Evolutionary conservation across 768 basidiomycete species (phyloP).

Genomic region (Boletus bicolor): DNA sequence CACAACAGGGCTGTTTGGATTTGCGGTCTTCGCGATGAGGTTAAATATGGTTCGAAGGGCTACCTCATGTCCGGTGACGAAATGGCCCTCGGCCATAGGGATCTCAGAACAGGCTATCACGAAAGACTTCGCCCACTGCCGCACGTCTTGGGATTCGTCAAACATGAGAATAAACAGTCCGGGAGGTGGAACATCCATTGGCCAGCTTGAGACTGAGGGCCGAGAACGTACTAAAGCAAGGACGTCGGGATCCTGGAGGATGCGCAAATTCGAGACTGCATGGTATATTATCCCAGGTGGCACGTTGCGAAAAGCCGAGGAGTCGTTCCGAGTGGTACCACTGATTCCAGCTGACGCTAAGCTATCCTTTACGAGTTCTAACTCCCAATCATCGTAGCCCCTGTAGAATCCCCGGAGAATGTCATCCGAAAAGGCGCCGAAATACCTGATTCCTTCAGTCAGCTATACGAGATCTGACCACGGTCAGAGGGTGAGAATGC

Average conservation of each 20-base stretch:
- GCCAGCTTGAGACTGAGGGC: conserved; percentile 44
- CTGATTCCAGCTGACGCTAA: conserved; percentile 35
- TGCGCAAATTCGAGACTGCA: conserved; percentile 56
- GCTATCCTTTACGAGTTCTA: conserved; percentile 46
- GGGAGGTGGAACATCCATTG: conserved; percentile 54
- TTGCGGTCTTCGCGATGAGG: conserved; percentile 15
- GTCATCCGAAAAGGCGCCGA: conserved; percentile 58
- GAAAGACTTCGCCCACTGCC: conserved; percentile 59
- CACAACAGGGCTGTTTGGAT: neutral
- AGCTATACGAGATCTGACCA: conserved; percentile 7
- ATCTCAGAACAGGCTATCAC: conserved; percentile 35
- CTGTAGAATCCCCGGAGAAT: conserved; percentile 56
- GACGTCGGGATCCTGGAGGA: conserved; percentile 53
- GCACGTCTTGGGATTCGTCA: conserved; percentile 44
- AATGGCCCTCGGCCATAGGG: conserved; percentile 49
- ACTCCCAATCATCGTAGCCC: conserved; percentile 67
- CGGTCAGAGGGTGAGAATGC: conserved; percentile 9
- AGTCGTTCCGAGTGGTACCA: conserved; percentile 3
- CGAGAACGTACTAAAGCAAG: conserved; percentile 30
- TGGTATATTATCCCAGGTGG: conserved; percentile 58
- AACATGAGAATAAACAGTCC: conserved; percentile 59
- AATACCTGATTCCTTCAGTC: conserved; percentile 51
- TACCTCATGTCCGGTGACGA: conserved; percentile 43
- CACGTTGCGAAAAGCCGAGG: conserved; percentile 37
- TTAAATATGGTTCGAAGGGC: conserved; percentile 43